A percentile compares a stretch with the other conserved stretches of the same genome.
Conservation (phyloP, 768 basidiomycete species). For the Boletus huronensis region DNA sequence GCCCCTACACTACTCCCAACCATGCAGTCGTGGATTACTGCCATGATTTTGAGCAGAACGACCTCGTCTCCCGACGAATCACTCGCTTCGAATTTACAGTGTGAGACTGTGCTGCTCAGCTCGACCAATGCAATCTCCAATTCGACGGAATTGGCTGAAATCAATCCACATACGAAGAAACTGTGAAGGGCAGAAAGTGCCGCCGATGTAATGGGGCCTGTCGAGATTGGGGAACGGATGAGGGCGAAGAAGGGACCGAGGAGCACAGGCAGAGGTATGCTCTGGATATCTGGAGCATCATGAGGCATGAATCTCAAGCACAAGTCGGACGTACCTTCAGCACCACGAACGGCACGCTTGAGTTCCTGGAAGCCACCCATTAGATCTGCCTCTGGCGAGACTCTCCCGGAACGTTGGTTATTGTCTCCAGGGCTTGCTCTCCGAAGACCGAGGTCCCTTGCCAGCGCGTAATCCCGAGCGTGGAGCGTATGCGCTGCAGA, state of each 20-base stretch:
- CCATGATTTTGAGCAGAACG: constrained; percentile 87
- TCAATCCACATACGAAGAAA: constrained; percentile 78
- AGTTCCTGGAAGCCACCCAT: constrained; percentile 90
- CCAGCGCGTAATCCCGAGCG: constrained; percentile 62
- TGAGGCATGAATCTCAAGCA: constrained; percentile 11
- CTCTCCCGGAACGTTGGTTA: constrained; percentile 43
- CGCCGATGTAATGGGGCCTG: constrained; percentile 95
- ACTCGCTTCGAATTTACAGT: constrained; percentile 97
- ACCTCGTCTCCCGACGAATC: constrained; percentile 98
- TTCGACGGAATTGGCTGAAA: constrained; percentile 51
- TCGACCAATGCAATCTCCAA: constrained; percentile 71
- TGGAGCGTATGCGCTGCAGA: constrained; percentile 62
- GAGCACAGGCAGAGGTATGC: constrained; percentile 56
- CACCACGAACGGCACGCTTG: constrained; percentile 66
- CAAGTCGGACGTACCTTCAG: constrained; percentile 49
- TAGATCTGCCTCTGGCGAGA: constrained; percentile 73
- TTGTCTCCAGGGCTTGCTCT: constrained; percentile 49
- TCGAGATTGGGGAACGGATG: constrained; percentile 90
- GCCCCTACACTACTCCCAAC: constrained; percentile 60
- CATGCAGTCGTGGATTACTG: constrained; percentile 82
- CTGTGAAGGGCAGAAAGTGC: constrained; percentile 85
- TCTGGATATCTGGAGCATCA: constrained; percentile 52
- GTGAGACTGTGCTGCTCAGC: constrained; percentile 85
- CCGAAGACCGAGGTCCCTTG: constrained; percentile 71
- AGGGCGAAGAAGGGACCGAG: constrained; percentile 90